Conservation (phyloP, 176 grass and related monocot genomes). For the Aegilops sharonensis region DNA sequence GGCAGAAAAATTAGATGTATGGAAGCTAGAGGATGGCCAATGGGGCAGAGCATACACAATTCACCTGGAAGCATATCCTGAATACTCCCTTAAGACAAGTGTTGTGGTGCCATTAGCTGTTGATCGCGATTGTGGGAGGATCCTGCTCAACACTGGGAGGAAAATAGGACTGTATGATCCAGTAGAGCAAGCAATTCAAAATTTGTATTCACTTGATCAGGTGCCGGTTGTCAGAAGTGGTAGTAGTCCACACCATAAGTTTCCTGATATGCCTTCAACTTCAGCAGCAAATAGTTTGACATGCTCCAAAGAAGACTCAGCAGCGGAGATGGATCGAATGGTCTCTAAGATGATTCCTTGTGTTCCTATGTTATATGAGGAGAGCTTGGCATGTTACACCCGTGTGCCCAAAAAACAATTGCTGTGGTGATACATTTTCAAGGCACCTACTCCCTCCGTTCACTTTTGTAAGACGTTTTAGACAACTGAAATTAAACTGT, state of each 20-base stretch:
- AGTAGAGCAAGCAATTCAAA: background rate
- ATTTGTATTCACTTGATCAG: background rate
- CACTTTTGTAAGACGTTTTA: too few species aligned
- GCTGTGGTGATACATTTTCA: background rate
- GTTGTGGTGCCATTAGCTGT: background rate
- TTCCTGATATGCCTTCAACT: too few species aligned
- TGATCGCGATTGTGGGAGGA: background rate
- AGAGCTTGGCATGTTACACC: background rate
- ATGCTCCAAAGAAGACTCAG: too few species aligned
- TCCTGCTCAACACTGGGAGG: background rate
- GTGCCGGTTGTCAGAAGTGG: too few species aligned
- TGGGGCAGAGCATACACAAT: background rate
- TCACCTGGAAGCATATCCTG: background rate
- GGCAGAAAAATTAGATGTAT: background rate
- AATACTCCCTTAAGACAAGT: background rate
- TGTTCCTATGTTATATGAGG: background rate
- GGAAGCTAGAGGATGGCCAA: slow-evolving; percentile 16
- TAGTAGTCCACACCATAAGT: too few species aligned
- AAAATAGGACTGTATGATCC: background rate
- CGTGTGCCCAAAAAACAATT: background rate
- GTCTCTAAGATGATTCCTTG: background rate
- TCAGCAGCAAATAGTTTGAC: too few species aligned
- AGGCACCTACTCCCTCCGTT: too few species aligned
- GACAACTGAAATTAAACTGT: too few species aligned
- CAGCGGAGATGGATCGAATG: background rate